Evolutionary conservation across 1,284 basidiomycete species (phyloP).

Genomic region (Ganoderma leucocontextum): DNA sequence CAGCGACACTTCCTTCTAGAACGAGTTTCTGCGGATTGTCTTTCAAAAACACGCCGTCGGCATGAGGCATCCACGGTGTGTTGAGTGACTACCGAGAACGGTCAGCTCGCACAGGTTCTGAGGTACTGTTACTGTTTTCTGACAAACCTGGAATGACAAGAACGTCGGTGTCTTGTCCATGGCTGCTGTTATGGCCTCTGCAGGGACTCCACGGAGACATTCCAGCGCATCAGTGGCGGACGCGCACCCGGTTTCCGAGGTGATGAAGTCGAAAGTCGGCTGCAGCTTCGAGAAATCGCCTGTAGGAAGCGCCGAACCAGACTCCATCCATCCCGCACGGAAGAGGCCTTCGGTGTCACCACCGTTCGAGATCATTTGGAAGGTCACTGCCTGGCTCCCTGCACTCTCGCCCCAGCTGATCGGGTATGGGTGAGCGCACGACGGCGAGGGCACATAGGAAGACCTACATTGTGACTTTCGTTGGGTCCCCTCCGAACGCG

Average conservation of each 20-base stretch:
- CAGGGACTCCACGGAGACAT: slow-evolving; percentile 50
- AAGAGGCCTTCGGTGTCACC: slow-evolving; percentile 46
- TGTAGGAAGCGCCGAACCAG: slow-evolving; percentile 45
- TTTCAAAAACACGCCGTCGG: slow-evolving; percentile 48
- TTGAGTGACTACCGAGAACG: slow-evolving; percentile 14
- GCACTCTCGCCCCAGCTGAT: slow-evolving; percentile 54
- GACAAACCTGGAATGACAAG: slow-evolving; percentile 10
- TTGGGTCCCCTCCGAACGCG: slow-evolving; percentile 52
- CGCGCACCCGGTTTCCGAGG: slow-evolving; percentile 43
- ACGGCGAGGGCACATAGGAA: no score
- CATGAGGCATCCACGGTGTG: slow-evolving; percentile 47
- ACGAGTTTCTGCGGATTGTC: slow-evolving; percentile 31
- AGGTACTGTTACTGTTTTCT: no score
- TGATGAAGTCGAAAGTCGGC: slow-evolving; percentile 45
- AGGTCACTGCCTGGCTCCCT: slow-evolving; percentile 46
- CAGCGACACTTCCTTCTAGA: slow-evolving; percentile 33
- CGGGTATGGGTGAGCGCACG: slow-evolving; percentile 26
- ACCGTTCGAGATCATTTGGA: slow-evolving; percentile 45
- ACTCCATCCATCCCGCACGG: slow-evolving; percentile 48
- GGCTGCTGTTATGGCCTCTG: slow-evolving; percentile 41
- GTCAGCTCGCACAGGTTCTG: background rate
- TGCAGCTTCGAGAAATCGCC: slow-evolving; percentile 44
- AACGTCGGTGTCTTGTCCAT: slow-evolving; percentile 36
- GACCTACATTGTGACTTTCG: slow-evolving; percentile 44
- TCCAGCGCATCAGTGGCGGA: slow-evolving; percentile 45